Evolutionary conservation across 208 protist species (phyloP).

Genomic region (Leishmania martiniquensis): DNA sequence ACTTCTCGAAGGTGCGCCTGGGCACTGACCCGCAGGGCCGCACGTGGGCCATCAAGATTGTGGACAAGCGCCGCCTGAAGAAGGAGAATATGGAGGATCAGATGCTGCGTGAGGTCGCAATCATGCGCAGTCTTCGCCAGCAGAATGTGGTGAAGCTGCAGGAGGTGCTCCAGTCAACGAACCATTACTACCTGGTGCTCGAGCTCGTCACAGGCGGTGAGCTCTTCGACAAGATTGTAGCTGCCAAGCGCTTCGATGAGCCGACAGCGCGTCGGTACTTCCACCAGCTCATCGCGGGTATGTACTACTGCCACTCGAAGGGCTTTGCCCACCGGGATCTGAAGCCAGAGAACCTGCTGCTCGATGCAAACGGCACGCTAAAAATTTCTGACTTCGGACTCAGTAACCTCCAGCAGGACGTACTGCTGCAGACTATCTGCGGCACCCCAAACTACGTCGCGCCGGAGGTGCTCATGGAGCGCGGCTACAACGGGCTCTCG

Average conservation of each 20-base stretch:
- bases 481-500: slow-evolving; percentile 92
- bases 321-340: slow-evolving; percentile 92
- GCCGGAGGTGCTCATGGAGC: slow-evolving; percentile 93
- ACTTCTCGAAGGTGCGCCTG: slow-evolving; percentile 89
- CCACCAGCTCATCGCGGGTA: slow-evolving; percentile 95
- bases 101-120: slow-evolving; percentile 88
- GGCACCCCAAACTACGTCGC: slow-evolving; percentile 94
- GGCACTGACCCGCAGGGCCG: slow-evolving; percentile 66
- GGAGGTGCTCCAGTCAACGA: slow-evolving; percentile 86
- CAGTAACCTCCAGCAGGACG: slow-evolving; percentile 80
- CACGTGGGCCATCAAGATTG: slow-evolving; percentile 91
- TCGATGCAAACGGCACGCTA: slow-evolving; percentile 74
- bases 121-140: slow-evolving; percentile 85
- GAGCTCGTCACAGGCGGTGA: slow-evolving; percentile 93
- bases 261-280: slow-evolving; percentile 91
- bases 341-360: slow-evolving; percentile 92
- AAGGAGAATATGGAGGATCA: slow-evolving; percentile 93
- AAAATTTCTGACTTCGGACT: slow-evolving; percentile 96
- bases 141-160: slow-evolving; percentile 87
- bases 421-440: slow-evolving; percentile 90
- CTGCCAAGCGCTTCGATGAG: slow-evolving; percentile 88
- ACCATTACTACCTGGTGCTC: slow-evolving; percentile 92
- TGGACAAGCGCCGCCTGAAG: slow-evolving; percentile 84
- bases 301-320: slow-evolving; percentile 93
- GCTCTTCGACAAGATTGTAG: slow-evolving; percentile 93